Base-by-base conservation (phyloP, 169 alveolate genomes). In the Eimeria maxima region DNA sequence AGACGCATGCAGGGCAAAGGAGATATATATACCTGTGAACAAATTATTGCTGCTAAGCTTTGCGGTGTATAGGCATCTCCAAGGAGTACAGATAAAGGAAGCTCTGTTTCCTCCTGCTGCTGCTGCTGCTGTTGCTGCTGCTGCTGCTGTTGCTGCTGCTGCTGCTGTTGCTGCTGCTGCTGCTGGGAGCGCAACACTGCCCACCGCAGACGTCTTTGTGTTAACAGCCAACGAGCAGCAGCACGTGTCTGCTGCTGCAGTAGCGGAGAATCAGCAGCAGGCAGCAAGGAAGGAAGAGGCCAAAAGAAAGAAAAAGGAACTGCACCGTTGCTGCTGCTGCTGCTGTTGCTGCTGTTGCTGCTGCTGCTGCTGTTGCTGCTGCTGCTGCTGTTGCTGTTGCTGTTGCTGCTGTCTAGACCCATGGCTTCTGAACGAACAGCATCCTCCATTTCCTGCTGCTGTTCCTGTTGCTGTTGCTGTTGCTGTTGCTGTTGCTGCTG, bases 191-290 rank as follows among this genome's bases (percentile, higher is more conserved):
- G 76, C 83, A 67, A 53, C 27, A 65, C 50, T 22, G 78, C 73
- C 33, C 78, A 33, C 65, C 84, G 94, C 65, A 60, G 69, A 50
- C 33, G 94, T 38, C 83, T 18, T 67, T 60, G 83, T 1, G 53
- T 7, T 42, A 42, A 38, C 20, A 45, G 33, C 84, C 69, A 67
- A 11, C n/a, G 38, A 6, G 65, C 14, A 14, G 71, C 69, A 33
- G 55, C 65, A 22, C 94, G 81, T 38, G 71, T 87, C 50, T 87
- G 94, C 94, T 47, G 94, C 94, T 65, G 38, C 94, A 44, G 94
- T 84, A 65, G 24, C 67, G 45, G 57, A 10, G 38, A 65, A n/a
- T 87, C 94, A 3, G 67, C 65, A 63, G 67, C 47, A 38, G 84
- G 69, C 84, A 67, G 94, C 94, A 65, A 45, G 22, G 92, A 84